Evolutionary conservation across 345 rosid genomes (phyloP).

Genomic region (Populus davidiana): DNA sequence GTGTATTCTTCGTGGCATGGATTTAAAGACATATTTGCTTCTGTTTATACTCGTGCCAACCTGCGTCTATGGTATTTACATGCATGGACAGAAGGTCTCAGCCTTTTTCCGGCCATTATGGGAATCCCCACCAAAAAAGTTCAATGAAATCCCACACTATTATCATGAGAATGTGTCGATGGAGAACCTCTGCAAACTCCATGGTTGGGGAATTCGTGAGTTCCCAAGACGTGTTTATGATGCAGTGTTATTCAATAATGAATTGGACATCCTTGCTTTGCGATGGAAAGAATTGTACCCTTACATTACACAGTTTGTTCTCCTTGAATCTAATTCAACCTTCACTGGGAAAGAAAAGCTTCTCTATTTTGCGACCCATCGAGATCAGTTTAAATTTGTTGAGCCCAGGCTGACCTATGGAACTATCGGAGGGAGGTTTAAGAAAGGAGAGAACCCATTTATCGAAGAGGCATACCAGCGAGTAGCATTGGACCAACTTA

Average conservation of each 20-base stretch:
- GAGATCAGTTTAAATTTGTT: slow-evolving; percentile 59
- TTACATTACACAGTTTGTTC: slow-evolving; percentile 69
- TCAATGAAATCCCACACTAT: slow-evolving; percentile 71
- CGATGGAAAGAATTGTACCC: slow-evolving; percentile 85
- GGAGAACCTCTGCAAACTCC: slow-evolving; percentile 77
- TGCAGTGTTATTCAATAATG: slow-evolving; percentile 79
- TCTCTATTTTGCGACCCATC: slow-evolving; percentile 52
- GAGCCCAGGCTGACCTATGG: slow-evolving; percentile 81
- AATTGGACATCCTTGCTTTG: slow-evolving; percentile 62
- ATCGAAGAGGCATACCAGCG: slow-evolving; percentile 82
- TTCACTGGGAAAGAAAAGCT: slow-evolving; percentile 69
- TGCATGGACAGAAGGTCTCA: slow-evolving; percentile 78
- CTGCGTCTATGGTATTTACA: slow-evolving; percentile 53
- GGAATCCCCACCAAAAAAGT: slow-evolving; percentile 85
- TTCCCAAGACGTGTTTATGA: slow-evolving; percentile 82
- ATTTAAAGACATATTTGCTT: slow-evolving; percentile 67
- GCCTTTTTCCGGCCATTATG: slow-evolving; percentile 78
- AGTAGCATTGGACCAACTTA: slow-evolving; percentile 70
- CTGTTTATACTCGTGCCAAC: slow-evolving; percentile 67
- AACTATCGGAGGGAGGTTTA: slow-evolving; percentile 66
- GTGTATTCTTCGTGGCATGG: slow-evolving; percentile 87
- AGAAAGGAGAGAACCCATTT: slow-evolving; percentile 75
- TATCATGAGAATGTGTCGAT: slow-evolving; percentile 77
- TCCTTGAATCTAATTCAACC: slow-evolving; percentile 77
- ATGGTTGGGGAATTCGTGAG: slow-evolving; percentile 83